A percentile compares a stretch with the other conserved stretches of the same genome.
Conservation (phyloP, 1,284 basidiomycete species). For the Omphalotus olearius region DNA sequence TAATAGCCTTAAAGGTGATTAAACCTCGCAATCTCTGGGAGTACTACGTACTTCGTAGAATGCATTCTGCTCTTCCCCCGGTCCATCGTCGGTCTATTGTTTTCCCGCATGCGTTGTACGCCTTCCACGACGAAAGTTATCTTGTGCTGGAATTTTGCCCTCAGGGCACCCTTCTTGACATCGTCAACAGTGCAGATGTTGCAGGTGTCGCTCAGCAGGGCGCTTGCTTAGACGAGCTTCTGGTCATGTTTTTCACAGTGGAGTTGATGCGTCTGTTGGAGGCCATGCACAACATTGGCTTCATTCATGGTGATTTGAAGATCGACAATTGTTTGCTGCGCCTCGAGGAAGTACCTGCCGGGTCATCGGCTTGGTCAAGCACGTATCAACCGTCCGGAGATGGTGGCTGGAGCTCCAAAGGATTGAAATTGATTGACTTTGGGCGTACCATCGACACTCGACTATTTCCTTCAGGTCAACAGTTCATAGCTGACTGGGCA, state of each 20-base stretch:
- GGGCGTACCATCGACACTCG: constrained; percentile 88
- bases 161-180: constrained; percentile 91
- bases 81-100: constrained; percentile 65
- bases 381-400: constrained; percentile 74
- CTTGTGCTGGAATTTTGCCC: constrained; percentile 85
- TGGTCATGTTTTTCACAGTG: constrained; percentile 93
- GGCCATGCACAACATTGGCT: constrained; percentile 73
- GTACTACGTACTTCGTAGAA: constrained; percentile 79
- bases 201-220: constrained; percentile 71
- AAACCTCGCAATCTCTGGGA: constrained; percentile 91
- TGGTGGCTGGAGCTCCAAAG: constrained; percentile 85
- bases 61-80: constrained; percentile 64
- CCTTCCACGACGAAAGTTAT: constrained; percentile 87
- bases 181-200: constrained; percentile 81
- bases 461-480: constrained; percentile 75
- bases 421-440: constrained; percentile 94
- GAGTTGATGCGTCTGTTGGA: constrained; percentile 87
- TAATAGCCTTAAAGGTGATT: constrained; percentile 91
- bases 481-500: constrained; percentile 86
- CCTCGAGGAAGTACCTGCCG: constrained; percentile 77
- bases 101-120: constrained; percentile 71
- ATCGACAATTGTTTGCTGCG: constrained; percentile 98
- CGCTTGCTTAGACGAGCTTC: constrained; percentile 88
- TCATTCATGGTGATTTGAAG: constrained; percentile 98
- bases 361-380: constrained; percentile 66